Evolutionary conservation across 352 stramenopile genomes (phyloP), one percentile per base, ranked within the genome.

Genomic region (Aphanomyces euteiches): DNA sequence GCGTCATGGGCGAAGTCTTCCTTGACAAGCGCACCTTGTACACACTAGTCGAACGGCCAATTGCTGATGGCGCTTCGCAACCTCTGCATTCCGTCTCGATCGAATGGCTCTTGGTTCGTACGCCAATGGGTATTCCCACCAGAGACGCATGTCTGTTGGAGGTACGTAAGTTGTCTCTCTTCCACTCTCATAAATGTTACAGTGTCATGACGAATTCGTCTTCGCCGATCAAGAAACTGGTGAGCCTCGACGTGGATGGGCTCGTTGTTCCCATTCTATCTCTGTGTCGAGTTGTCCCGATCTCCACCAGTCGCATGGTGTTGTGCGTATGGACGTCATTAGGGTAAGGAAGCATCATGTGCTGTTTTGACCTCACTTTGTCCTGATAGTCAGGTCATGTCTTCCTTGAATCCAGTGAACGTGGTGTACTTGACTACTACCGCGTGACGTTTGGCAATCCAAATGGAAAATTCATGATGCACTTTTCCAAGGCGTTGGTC

Each of bases 201-300:
- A 67, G 60, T 37, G n/a, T 19, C 60, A 67, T 15, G 60, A 67
- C 38, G 60, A 67, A 37, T 67, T 67, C 43, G n/a, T 43, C 4
- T 67, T 67, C 39, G n/a, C 19, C 47, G 60, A 67, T 34, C 43
- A 50, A 4, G 19, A 15, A 1, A 67, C 60, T 8, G 21, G 39
- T 13, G 21, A 50, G 8, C 19, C 34, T 8, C 43, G 60, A 4
- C 43, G 60, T 34, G 60, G 60, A 10, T 67, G 60, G 60, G 60
- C 39, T 7, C 60, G 60, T 8, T 67, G 60, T 50, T 57, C 39
- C 21, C 60, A 67, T 17, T 67, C 60, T 28, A 19, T 58, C 50
- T 36, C 15, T 28, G 4, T 67, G 10, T 6, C 28, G 17, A 56
- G 38, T 19, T 67, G 60, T 19, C 60, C 47, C 15, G 17, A 39